phyloP scores from a whole-genome alignment of 441 rosid species.

The Cnidoscolus chayamansa region DNA sequence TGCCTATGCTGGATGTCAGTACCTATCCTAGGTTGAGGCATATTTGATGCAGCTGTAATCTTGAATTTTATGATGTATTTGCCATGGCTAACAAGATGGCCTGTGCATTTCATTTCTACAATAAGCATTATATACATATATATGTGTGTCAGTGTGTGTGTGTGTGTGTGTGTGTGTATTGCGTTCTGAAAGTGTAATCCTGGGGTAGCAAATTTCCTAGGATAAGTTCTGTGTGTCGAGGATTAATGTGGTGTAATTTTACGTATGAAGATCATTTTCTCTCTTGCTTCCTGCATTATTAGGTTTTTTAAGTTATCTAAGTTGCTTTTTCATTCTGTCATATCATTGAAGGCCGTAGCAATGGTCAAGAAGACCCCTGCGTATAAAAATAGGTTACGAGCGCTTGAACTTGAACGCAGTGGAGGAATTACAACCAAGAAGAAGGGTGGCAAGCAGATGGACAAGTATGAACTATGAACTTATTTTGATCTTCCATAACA shows the following conservation, averaged over 20 bases:
- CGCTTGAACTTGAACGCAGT: slow-evolving; percentile 78
- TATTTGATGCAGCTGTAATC: slow-evolving; percentile 1
- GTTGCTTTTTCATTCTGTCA: slow-evolving; percentile 1
- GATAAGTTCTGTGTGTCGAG: not conserved
- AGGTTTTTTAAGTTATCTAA: not conserved
- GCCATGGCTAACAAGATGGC: not conserved
- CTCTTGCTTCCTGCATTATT: not conserved
- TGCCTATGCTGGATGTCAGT: slow-evolving; percentile 6
- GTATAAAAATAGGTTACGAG: slow-evolving; percentile 78
- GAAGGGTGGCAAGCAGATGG: slow-evolving; percentile 76
- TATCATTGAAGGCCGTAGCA: slow-evolving; percentile 61
- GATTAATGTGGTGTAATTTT: slow-evolving; percentile 3
- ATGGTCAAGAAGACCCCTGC: slow-evolving; percentile 93
- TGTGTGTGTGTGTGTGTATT: not conserved
- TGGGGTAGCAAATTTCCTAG: not conserved
- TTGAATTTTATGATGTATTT: not conserved
- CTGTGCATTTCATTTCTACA: not conserved
- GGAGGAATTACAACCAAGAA: slow-evolving; percentile 73
- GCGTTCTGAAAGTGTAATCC: not conserved
- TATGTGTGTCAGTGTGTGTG: too few relatives aligned
- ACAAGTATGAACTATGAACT: slow-evolving; percentile 53
- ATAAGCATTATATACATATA: too few relatives aligned
- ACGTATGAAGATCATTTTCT: not conserved
- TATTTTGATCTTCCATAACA: not conserved
- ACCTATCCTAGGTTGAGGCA: not conserved